Conservation (phyloP, 495 filamentous ascomycete genomes). For the Platismatia glauca region DNA sequence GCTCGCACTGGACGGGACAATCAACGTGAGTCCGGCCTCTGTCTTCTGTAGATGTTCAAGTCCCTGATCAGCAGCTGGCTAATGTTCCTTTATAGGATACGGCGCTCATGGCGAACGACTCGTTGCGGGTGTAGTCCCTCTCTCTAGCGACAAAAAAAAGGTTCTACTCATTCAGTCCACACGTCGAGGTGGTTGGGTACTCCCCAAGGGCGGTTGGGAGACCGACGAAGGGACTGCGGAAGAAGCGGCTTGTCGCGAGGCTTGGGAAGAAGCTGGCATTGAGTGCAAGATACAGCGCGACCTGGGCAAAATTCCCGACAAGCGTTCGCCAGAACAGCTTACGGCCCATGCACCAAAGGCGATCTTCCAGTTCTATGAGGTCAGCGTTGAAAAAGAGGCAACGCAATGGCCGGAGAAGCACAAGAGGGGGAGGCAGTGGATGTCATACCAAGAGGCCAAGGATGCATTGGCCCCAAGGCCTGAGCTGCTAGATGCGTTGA, state of each 20-base stretch:
- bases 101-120: conserved; percentile 85
- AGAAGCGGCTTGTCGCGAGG: conserved; percentile 70
- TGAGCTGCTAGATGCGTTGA: conserved; percentile 79
- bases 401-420: conserved; percentile 87
- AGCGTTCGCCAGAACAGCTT: conserved; percentile 47
- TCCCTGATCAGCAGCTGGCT: conserved; percentile 4
- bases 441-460: conserved; percentile 72
- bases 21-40: conserved; percentile 35
- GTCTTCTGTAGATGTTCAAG: too few relatives aligned
- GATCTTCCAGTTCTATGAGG: conserved; percentile 83
- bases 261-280: conserved; percentile 97
- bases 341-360: conserved; percentile 63
- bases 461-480: conserved; percentile 67
- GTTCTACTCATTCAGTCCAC: conserved; percentile 92
- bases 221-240: conserved; percentile 68
- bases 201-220: conserved; percentile 98
- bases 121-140: conserved; percentile 88
- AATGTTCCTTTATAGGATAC: conserved; percentile 56
- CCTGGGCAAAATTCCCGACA: conserved; percentile 77
- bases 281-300: conserved; percentile 69
- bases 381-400: conserved; percentile 71
- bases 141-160: conserved; percentile 61
- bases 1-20: conserved; percentile 41
- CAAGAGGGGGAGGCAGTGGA: conserved; percentile 84
- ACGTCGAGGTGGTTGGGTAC: conserved; percentile 81